Base-by-base conservation (phyloP, 2,329 filamentous ascomycete species). In the Epichloe gansuensis region DNA sequence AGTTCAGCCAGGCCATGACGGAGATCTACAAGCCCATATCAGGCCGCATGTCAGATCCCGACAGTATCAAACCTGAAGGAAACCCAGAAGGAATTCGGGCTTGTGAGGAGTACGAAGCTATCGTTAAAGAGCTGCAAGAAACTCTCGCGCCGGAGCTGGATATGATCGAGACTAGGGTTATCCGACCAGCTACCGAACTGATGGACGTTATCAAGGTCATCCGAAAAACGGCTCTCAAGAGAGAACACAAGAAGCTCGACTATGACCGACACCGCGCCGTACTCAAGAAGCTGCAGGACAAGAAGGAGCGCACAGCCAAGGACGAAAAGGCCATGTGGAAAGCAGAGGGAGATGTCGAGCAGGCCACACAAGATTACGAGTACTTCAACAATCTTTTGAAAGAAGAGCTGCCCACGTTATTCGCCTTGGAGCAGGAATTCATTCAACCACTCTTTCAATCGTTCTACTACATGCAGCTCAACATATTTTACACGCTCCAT, bases 391-490 rank as follows among this genome's bases (percentile, higher is more conserved):
- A 96, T 63, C 75, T 98, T 50, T 80, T 98, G 56, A 98, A 98
- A 73, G 88, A 94, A 17, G 93, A 98, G 71, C 75, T 98, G 57
- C 93, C 93, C 31, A 89, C 90, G 69, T 80, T 98, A 11, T 98
- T 98, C 69, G 69, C 74, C 7, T 81, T 98, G 17, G 93, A 98
- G 69, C 81, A 85, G 58, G 86, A 97, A 68, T 97, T 98, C 68
- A 98, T 98, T 68, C 85, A 88, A 60, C 93, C 93, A 3, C 81
- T 98, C 7, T 98, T 98, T 77, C 93, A 97, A 68, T 95, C 88
- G 9, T 98, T 98, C 74, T 98, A 98, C 73, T 98, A 97, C 75
- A 98, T 98, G 93, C 93, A 98, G 70, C 81, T 98, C 59, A 98
- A 98, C 69, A 88, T 98, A 59, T 98, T 97, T 69, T 98, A 98